A percentile compares a stretch with the other conserved stretches of the same genome.
Evolutionary conservation across 345 rosid genomes (phyloP).

Genomic region (Raphanus raphanistrum): DNA sequence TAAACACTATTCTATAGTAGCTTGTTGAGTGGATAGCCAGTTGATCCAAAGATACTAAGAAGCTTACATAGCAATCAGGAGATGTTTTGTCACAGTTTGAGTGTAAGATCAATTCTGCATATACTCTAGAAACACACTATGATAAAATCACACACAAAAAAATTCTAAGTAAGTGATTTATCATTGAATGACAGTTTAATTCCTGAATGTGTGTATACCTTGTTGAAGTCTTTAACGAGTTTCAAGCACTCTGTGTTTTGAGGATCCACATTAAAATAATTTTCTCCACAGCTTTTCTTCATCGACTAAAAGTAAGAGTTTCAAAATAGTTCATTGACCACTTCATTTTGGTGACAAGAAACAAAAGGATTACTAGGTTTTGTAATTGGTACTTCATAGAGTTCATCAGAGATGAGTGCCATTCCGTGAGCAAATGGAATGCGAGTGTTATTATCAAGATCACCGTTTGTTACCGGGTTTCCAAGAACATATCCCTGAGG

Average conservation of each 20-base stretch:
- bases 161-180: neutral
- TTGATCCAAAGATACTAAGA: neutral
- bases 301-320: slow-evolving; percentile 41
- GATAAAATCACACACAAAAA: neutral
- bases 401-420: slow-evolving; percentile 50
- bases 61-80: slow-evolving; percentile 26
- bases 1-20: neutral
- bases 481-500: slow-evolving; percentile 67
- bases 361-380: neutral
- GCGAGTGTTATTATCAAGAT: slow-evolving; percentile 38
- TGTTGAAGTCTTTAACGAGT: slow-evolving; percentile 1
- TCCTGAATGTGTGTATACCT: slow-evolving; percentile 3
- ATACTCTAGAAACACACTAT: slow-evolving; percentile 18
- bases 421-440: slow-evolving; percentile 57
- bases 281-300: slow-evolving; percentile 47
- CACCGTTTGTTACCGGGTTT: slow-evolving; percentile 43
- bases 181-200: neutral
- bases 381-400: slow-evolving; percentile 44
- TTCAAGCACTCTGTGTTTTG: slow-evolving; percentile 42
- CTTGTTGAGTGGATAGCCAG: neutral
- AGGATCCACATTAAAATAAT: slow-evolving; percentile 29
- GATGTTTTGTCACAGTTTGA: neutral
- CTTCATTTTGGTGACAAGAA: neutral
- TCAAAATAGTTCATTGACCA: neutral
- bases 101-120: neutral